A percentile compares a stretch with the other conserved stretches of the same genome.
Conservation (phyloP, 495 filamentous ascomycete species). For the Elasticomyces elasticus region DNA sequence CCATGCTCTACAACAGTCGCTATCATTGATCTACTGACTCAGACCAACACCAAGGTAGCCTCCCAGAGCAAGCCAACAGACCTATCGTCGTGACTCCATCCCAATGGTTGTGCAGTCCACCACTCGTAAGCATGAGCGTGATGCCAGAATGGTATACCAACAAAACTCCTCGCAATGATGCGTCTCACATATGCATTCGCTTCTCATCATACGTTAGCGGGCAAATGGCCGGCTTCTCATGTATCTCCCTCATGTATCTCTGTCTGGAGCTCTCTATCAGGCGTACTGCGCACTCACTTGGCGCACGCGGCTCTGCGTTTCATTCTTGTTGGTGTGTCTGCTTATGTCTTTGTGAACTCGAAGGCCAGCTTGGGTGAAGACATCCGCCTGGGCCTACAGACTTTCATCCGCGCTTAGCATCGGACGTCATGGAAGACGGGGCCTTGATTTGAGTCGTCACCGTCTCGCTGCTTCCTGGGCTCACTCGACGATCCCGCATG, state of each 20-base stretch:
- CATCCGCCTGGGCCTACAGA: neutral
- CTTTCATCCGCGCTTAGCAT: neutral
- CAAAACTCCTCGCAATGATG: neutral
- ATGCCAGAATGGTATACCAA: neutral
- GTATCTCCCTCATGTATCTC: too few species aligned
- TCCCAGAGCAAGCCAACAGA: neutral
- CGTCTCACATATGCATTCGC: neutral
- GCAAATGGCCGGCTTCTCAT: neutral
- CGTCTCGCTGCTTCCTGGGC: neutral
- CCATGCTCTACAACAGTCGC: too few species aligned
- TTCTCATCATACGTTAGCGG: neutral
- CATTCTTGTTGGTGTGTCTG: too few species aligned
- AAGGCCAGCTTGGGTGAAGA: too few species aligned
- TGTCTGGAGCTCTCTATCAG: too few species aligned
- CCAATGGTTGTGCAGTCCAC: neutral
- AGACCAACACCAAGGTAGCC: too few species aligned
- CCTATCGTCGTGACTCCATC: neutral
- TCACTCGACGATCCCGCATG: neutral
- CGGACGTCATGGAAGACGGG: neutral
- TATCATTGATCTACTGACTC: too few species aligned
- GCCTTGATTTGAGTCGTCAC: neutral
- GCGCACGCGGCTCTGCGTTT: too few species aligned
- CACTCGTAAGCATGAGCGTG: slow-evolving; percentile 1
- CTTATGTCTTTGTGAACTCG: too few species aligned
- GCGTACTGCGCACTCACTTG: too few species aligned